These are phyloP conservation scores for Curvularia hawaiiensis DNA, from an alignment of 2,329 filamentous ascomycete species.

Conservation along the genomic window DNA sequence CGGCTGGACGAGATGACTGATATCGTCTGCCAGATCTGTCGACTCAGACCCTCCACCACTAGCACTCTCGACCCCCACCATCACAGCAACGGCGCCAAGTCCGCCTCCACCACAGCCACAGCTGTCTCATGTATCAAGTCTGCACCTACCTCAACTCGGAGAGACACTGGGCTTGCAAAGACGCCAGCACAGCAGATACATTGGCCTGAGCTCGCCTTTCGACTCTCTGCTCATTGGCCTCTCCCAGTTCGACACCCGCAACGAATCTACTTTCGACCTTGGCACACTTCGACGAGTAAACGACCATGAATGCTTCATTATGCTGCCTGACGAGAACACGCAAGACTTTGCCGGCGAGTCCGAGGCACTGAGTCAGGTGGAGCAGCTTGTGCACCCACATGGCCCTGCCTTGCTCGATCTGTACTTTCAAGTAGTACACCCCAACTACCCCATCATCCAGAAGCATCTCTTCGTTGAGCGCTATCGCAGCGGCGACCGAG, in stretches of 20 bases:
- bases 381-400: constrained; percentile 75
- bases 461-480: constrained; percentile 81
- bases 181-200: constrained; percentile 81
- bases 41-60: constrained; percentile 48
- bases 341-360: constrained; percentile 72
- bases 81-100: constrained; percentile 48
- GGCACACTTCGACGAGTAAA: constrained; percentile 73
- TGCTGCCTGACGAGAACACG: constrained; percentile 75
- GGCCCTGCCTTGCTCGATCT: constrained; percentile 78
- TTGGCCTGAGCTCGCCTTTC: constrained; percentile 82
- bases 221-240: constrained; percentile 83
- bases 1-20: constrained; percentile 29
- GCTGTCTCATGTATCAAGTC: constrained; percentile 36
- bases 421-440: constrained; percentile 82
- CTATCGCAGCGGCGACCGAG: constrained; percentile 72
- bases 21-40: constrained; percentile 40
- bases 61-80: constrained; percentile 47
- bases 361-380: constrained; percentile 73
- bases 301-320: constrained; percentile 77
- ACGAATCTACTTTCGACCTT: constrained; percentile 74
- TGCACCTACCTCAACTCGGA: constrained; percentile 48
- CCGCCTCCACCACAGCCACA: constrained; percentile 40
- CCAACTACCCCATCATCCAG: constrained; percentile 81
- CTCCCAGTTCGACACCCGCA: constrained; percentile 78
- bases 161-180: constrained; percentile 72